Conservation (phyloP, 176 grass and related monocot genomes). For the Bonia amplexicaulis region DNA sequence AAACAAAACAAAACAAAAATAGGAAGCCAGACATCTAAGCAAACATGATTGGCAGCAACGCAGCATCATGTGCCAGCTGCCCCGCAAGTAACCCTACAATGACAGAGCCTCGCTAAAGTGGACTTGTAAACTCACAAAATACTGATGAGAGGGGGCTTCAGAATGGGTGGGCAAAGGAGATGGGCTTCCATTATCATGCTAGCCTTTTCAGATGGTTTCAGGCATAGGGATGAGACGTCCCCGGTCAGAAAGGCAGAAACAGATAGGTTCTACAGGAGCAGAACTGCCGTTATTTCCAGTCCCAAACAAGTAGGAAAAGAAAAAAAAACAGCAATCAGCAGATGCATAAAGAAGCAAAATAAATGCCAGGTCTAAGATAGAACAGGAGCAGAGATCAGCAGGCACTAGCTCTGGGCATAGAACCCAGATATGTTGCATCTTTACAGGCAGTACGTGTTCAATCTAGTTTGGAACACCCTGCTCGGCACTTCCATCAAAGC, state of each 20-base stretch:
- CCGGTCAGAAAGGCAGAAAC: slow-evolving; percentile 24
- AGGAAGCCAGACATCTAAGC: slow-evolving; percentile 15
- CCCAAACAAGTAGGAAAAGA: slow-evolving; percentile 6
- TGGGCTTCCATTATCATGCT: slow-evolving; percentile 11
- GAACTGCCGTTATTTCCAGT: slow-evolving; percentile 15
- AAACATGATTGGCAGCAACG: slow-evolving; percentile 15
- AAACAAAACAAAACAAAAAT: not conserved
- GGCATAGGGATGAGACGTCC: slow-evolving; percentile 21
- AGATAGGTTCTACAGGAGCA: not conserved
- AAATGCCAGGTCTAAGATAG: slow-evolving; percentile 28
- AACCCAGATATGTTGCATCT: slow-evolving; percentile 11
- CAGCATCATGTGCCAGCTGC: slow-evolving; percentile 20
- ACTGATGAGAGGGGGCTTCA: not conserved
- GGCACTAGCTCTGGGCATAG: slow-evolving; percentile 22
- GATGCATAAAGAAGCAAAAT: not conserved
- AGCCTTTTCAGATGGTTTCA: slow-evolving; percentile 43
- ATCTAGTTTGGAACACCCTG: slow-evolving; percentile 10
- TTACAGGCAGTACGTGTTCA: not conserved
- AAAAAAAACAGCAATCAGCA: not conserved
- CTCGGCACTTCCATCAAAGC: slow-evolving; percentile 15
- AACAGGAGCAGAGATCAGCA: slow-evolving; percentile 20
- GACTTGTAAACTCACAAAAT: slow-evolving; percentile 28
- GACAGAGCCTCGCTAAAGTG: slow-evolving; percentile 12
- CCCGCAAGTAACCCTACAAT: slow-evolving; percentile 24
- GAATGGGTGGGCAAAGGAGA: slow-evolving; percentile 23